Conservation (phyloP, 495 filamentous ascomycete genomes). For the Podospora fimiseda region DNA sequence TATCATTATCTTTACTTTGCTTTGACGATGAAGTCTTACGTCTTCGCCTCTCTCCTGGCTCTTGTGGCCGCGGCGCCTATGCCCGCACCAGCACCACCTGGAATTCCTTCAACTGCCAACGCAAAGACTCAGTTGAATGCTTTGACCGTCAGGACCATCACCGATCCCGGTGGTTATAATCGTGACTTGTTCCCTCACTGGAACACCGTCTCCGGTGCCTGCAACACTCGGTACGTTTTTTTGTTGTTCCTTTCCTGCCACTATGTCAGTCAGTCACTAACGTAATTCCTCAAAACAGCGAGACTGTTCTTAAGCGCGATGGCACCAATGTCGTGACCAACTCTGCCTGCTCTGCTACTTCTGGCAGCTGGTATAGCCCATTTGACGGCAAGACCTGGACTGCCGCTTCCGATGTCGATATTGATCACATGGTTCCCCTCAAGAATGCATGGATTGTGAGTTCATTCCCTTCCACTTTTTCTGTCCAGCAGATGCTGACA, state of each 20-base stretch:
- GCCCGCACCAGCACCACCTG: slow-evolving; percentile 41
- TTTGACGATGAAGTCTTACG: slow-evolving; percentile 25
- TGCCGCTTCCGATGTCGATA: slow-evolving; percentile 57
- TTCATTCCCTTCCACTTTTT: no score
- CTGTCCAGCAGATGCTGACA: not conserved
- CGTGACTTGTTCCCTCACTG: slow-evolving; percentile 64
- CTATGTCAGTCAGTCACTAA: no score
- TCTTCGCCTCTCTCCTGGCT: slow-evolving; percentile 17
- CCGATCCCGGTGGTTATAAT: slow-evolving; percentile 48
- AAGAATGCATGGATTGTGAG: slow-evolving; percentile 66
- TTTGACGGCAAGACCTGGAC: slow-evolving; percentile 70
- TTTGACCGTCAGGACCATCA: slow-evolving; percentile 48
- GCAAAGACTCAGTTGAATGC: slow-evolving; percentile 50
- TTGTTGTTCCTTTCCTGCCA: no score
- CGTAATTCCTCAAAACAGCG: slow-evolving; percentile 33
- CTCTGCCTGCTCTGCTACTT: slow-evolving; percentile 49
- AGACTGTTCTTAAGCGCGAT: slow-evolving; percentile 63
- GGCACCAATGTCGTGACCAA: slow-evolving; percentile 49
- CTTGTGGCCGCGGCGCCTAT: slow-evolving; percentile 22
- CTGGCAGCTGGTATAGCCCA: slow-evolving; percentile 57
- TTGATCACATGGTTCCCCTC: slow-evolving; percentile 71
- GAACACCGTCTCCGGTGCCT: slow-evolving; percentile 55
- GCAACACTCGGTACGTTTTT: slow-evolving; percentile 46
- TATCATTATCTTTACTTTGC: no score
- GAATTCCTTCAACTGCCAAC: slow-evolving; percentile 49